Evolutionary conservation across 2,329 filamentous ascomycete genomes (phyloP).

Genomic region (Zymoseptoria tritici): DNA sequence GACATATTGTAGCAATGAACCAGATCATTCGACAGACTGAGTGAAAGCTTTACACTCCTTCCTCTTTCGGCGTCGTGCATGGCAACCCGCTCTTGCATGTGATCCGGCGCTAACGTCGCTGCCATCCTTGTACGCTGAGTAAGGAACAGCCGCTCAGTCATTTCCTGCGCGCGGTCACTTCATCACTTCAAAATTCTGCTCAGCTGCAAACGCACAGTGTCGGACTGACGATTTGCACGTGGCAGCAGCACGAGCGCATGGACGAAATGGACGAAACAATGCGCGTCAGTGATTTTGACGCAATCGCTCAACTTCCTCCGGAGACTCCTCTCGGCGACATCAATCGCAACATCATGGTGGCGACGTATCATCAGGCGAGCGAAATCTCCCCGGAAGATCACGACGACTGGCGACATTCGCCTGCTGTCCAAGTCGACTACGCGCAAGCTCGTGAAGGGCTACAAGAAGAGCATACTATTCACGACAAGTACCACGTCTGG

Average conservation of each 20-base stretch:
- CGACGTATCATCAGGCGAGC: background rate
- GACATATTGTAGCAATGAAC: background rate
- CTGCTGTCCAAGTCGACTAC: background rate
- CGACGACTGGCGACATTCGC: background rate
- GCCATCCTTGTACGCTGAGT: background rate
- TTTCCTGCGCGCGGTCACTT: background rate
- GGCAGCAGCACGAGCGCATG: background rate
- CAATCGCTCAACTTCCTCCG: background rate
- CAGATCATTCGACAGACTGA: background rate
- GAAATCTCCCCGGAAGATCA: background rate
- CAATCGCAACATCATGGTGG: background rate
- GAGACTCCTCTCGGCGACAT: background rate
- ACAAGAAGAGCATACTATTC: background rate
- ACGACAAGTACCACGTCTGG: background rate
- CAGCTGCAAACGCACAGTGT: background rate
- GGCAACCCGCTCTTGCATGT: background rate
- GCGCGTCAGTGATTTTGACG: background rate
- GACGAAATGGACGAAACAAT: background rate
- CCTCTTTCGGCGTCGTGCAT: background rate
- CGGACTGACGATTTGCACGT: background rate
- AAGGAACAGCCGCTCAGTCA: background rate
- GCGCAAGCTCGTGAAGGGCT: background rate
- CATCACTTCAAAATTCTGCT: background rate
- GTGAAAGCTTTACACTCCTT: background rate
- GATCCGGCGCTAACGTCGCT: background rate